Evolutionary conservation across 2,329 filamentous ascomycete genomes (phyloP), one percentile per base, ranked within the genome.

Genomic region (Colletotrichum abscissum): DNA sequence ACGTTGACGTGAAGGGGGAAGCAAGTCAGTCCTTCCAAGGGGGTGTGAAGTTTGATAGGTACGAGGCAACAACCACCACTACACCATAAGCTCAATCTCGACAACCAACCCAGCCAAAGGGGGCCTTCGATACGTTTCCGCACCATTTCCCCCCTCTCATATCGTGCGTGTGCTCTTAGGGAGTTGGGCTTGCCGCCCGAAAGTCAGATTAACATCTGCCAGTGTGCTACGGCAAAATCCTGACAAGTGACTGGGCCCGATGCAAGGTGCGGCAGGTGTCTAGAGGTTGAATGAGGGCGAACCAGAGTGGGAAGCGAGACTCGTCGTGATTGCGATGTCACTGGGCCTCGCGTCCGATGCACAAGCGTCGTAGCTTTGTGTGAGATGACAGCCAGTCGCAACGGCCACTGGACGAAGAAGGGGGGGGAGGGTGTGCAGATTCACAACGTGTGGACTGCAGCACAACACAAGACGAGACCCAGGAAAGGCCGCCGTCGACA

Each of bases 1-100:
- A 73, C 71, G 67, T 58, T 73, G 71, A 71, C 71, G 12, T 71
- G 71, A 62, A 73, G 42, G 67, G 60, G 55, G 6, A 73, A 73
- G 46, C 24, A 59, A 24, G 65, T 55, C 30, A 42, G 67, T 33
- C 42, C 33, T 59, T 66, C 30, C n/a, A 19, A 56, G 22, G 42
- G 12, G 42, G 42, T 19, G 38, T 16, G 49, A 59, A 9, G 35
- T 26, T 19, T 14, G 28, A 60, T 3, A 57, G 57, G 33, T 38
- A 9, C 11, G 46, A 42, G 58, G 22, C 33, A 9, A 16, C 30
- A 52, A 38, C 46, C 38, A 42, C 14, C 19, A 46, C 38, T 3
- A 42, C 42, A 57, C 16, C 42, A 46, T 24, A 24, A 35, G 55
- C 11, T 42, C 33, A 11, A 35, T 8, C 33, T 38, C 22, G 63